A percentile compares a stretch with the other conserved stretches of the same genome.
Conservation (phyloP, 345 rosid species). For the Citrus medica region DNA sequence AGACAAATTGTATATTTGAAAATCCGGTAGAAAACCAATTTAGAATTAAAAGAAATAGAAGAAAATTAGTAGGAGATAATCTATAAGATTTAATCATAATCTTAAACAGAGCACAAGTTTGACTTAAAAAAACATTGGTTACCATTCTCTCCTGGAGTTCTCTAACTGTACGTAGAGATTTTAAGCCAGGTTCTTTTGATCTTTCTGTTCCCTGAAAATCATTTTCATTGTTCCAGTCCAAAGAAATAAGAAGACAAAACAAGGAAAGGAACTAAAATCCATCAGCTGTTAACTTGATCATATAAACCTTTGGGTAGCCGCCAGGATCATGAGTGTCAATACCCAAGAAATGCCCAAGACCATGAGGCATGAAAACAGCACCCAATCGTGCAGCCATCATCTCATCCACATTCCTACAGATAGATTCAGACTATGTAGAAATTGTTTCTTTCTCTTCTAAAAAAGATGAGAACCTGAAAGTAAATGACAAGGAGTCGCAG, state of each 20-base stretch:
- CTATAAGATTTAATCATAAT: not conserved
- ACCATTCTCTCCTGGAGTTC: slow-evolving; percentile 86
- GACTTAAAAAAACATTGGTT: slow-evolving; percentile 18
- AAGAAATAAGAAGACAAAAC: not conserved
- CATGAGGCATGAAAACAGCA: slow-evolving; percentile 96
- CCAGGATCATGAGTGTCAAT: slow-evolving; percentile 96
- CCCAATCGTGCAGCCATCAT: slow-evolving; percentile 83
- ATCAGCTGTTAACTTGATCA: slow-evolving; percentile 1
- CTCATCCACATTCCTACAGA: slow-evolving; percentile 58
- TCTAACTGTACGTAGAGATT: slow-evolving; percentile 69
- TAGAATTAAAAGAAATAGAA: not conserved
- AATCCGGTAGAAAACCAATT: not conserved
- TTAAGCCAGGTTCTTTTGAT: slow-evolving; percentile 72
- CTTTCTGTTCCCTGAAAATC: slow-evolving; percentile 62
- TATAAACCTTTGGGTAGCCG: slow-evolving; percentile 65
- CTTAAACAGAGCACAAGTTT: slow-evolving; percentile 1
- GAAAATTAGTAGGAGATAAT: not conserved
- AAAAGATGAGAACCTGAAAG: not conserved
- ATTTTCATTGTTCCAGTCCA: slow-evolving; percentile 11
- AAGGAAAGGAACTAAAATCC: not conserved
- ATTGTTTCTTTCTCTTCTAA: slow-evolving; percentile 5
- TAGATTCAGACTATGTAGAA: slow-evolving; percentile 1
- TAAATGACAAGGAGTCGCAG: slow-evolving; percentile 1
- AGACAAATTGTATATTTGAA: not conserved
- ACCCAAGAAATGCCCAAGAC: slow-evolving; percentile 90